Base-by-base conservation (phyloP, 2,329 filamentous ascomycete genomes). In the Fusarium buxicola region DNA sequence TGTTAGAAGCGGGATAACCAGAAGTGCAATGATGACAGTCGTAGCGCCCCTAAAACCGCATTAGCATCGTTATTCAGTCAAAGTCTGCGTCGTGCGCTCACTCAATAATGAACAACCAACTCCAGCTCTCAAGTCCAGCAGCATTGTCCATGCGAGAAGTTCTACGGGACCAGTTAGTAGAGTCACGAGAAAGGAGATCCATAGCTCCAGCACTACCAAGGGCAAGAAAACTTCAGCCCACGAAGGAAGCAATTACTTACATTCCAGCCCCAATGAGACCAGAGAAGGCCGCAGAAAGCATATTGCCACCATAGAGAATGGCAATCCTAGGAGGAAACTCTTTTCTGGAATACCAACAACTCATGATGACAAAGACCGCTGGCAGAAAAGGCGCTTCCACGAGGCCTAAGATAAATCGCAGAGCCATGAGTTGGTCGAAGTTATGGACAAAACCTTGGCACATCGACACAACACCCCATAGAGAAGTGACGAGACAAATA, bases 281-380 rank as follows among this genome's bases (percentile, higher is more conserved):
- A 0, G 88, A 90, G 69, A 92, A 92, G 2, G 90, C 89, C 5
- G 89, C 89, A 1, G 87, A 89, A 16, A 92, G 83, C 25, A 92
- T 78, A 0, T 87, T 86, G 0, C 89, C 90, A 0, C 87, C 86
- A 72, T 90, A 91, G 7, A 91, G 80, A 16, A 89, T 77, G 2
- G 87, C 86, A 12, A 86, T 90, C 9, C 88, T 81, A n/a, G 89
- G 76, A 9, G 84, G 86, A 2, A 91, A 79, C 72, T 91, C 90
- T 61, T 86, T 86, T 39, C 89, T 82, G 0, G 44, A 49, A 2
- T 55, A 61, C 58, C 58, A 61, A 10, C 44, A 61, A 12, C 52
- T 58, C 9, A 7, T 12, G 8, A 12, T 16, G 6, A 12, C 7
- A 2, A 3, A 18, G 7, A 8, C 5, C 0, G 8, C 52, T 39